phyloP scores from a whole-genome alignment of 1,139 yeast species.

The Diutina catenulata region DNA sequence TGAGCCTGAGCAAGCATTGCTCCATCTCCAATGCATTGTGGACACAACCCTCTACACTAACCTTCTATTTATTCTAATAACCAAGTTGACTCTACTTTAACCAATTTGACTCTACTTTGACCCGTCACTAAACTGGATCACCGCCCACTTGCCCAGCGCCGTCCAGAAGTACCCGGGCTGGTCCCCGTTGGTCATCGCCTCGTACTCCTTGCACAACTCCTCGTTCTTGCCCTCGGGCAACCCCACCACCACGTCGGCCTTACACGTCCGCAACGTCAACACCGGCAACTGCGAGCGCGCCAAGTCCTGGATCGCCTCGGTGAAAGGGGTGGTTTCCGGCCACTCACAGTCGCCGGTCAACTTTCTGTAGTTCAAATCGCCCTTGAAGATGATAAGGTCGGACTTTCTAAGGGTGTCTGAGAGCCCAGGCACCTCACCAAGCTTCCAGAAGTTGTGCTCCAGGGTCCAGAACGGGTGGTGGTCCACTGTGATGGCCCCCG shows the following conservation, averaged over 20 bases:
- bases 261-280: constrained; percentile 79
- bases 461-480: constrained; percentile 84
- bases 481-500: constrained; percentile 42
- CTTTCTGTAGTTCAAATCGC: constrained; percentile 92
- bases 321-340: constrained; percentile 72
- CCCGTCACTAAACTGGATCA: constrained; percentile 23
- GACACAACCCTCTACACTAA: no score
- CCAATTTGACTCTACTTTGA: neutral
- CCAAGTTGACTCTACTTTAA: no score
- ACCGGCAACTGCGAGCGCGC: constrained; percentile 50
- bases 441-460: constrained; percentile 58
- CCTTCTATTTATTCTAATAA: no score
- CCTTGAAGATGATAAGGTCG: constrained; percentile 70
- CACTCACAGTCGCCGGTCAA: constrained; percentile 83
- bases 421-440: constrained; percentile 33
- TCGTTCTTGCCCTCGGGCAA: constrained; percentile 63
- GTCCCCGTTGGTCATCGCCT: constrained; percentile 35
- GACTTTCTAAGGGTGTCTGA: constrained; percentile 41
- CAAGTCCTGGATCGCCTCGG: constrained; percentile 56
- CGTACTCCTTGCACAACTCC: constrained; percentile 49
- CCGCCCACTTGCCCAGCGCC: constrained; percentile 89
- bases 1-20: no score
- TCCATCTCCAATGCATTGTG: no score
- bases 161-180: constrained; percentile 71
- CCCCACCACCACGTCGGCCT: constrained; percentile 95